phyloP scores from a whole-genome alignment of 768 basidiomycete species.

The Grammothele lineata region DNA sequence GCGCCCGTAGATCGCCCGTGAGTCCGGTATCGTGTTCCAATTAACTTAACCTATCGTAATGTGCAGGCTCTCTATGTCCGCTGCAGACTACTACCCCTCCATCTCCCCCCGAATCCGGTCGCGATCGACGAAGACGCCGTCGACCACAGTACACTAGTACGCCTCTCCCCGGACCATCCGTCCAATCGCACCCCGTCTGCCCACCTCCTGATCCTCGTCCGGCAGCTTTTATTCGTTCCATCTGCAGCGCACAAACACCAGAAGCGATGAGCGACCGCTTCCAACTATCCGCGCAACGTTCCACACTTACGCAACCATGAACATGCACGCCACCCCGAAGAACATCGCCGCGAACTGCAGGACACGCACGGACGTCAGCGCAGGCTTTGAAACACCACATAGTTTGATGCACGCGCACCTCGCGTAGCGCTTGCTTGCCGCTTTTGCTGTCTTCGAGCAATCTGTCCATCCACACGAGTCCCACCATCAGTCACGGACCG shows the following conservation, averaged over 20 bases:
- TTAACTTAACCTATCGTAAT: constrained; percentile 5
- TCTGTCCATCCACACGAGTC: constrained; percentile 33
- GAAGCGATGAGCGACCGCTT: constrained; percentile 15
- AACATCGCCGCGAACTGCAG: constrained; percentile 86
- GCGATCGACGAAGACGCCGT: not conserved
- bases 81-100: not conserved
- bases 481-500: no score
- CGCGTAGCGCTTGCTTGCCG: constrained; percentile 83
- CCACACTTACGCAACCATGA: constrained; percentile 77
- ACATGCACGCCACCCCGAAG: constrained; percentile 89
- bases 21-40: not conserved
- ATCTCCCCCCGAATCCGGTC: not conserved
- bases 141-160: not conserved
- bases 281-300: constrained; percentile 4
- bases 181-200: constrained; percentile 5
- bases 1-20: constrained; percentile 1
- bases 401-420: constrained; percentile 45
- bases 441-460: constrained; percentile 85
- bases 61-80: constrained; percentile 1
- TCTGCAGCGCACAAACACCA: constrained; percentile 32
- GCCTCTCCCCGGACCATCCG: not conserved
- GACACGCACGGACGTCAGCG: constrained; percentile 1
- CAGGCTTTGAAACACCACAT: not conserved
- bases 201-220: constrained; percentile 5
- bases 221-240: constrained; percentile 64